Evolutionary conservation across 768 basidiomycete genomes (phyloP), one percentile per base, ranked within the genome.

Genomic region (Hirschioporus abietinus): DNA sequence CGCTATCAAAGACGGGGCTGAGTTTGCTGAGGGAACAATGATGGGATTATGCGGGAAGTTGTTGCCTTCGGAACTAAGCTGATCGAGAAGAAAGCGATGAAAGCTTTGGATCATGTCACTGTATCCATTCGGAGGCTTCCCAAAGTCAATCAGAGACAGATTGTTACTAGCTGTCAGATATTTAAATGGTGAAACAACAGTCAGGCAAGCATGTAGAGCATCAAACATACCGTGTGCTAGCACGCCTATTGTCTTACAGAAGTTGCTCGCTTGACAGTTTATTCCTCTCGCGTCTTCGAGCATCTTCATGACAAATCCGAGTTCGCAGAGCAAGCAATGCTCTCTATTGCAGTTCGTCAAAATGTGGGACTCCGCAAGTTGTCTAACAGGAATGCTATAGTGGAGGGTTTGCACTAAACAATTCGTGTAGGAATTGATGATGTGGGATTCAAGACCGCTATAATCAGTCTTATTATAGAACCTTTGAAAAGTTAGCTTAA

Each of bases 201-300:
- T 18, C 3, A 61, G 30, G 5, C 9, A 61, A 8, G 9, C 10
- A 61, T 34, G 23, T 61, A 61, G 9, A 59, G 30, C 30, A 30
- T 4, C 15, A 34, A 1, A 71, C 76, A 63, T 71, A 95, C 95
- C 87, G 77, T 95, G 93, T 7, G 93, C 91, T 35, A 95, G 84
- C 1, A 93, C 88, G 20, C 92, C 90, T 60, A 98, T 92, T 1
- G 95, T 91, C 76, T 94, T 91, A 75, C 95, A 99, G 72, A 98
- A 99, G 76, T 99, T 99, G 76, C 91, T 95, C 6, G 95, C 88
- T 75, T 99, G 96, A 72, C 96, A 98, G 71, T 99, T 99, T 23
- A 84, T 92, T 0, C 97, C 97, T 52, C 82, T 83, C 0, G 97
- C 96, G 72, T 99, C 96, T 76, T 96, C 94, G 36, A 99, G 82